Evolutionary conservation across 176 grass and related monocot species (phyloP).

Genomic region (Dendrocalamus sinicus): DNA sequence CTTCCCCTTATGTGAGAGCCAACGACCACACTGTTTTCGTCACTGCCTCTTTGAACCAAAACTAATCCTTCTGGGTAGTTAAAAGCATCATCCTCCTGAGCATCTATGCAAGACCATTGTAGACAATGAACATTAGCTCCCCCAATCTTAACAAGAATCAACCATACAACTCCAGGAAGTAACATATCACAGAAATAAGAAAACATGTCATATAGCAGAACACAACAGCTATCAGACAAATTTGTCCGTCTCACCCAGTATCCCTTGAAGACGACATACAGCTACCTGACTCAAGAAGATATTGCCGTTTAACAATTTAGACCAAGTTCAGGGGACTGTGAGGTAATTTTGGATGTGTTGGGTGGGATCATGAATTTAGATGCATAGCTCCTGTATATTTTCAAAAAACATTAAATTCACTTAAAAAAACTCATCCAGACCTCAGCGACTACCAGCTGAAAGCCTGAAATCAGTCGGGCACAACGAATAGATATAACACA

Average conservation of each 20-base stretch:
- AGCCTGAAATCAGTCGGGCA: neutral
- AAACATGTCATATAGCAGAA: neutral
- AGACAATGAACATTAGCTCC: constrained; percentile 8
- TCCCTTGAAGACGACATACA: constrained; percentile 11
- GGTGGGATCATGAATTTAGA: neutral
- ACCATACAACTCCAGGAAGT: neutral
- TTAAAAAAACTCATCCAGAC: neutral
- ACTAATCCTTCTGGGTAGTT: constrained; percentile 79
- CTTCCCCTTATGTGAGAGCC: constrained; percentile 92
- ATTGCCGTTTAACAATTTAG: neutral
- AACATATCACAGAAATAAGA: neutral
- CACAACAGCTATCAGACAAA: neutral
- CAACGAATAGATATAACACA: neutral
- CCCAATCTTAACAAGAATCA: neutral
- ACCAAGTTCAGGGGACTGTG: neutral
- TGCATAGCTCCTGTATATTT: neutral
- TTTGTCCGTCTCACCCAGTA: neutral
- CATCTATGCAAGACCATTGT: constrained; percentile 56
- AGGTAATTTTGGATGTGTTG: neutral
- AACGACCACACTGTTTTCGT: constrained; percentile 89
- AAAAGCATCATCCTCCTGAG: constrained; percentile 77
- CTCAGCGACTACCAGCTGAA: neutral
- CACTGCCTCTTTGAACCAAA: constrained; percentile 70
- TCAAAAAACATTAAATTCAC: neutral
- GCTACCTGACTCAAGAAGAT: neutral